Percentiles rank a stretch among this genome's conserved stretches.
Evolutionary conservation across 352 stramenopile genomes (phyloP).

Genomic region (Plasmopara viticola): DNA sequence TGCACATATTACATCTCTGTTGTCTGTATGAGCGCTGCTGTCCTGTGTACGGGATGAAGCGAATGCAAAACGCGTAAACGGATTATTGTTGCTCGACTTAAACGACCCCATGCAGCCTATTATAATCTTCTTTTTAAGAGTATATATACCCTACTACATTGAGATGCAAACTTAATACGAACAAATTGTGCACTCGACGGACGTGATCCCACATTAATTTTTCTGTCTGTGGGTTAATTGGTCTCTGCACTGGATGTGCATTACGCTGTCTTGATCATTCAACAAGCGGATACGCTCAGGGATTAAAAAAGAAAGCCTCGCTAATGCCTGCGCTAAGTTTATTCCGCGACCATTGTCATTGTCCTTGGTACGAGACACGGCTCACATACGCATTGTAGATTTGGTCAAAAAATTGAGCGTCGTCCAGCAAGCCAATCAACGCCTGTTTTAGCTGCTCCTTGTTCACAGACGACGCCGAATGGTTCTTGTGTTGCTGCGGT

Average conservation of each 20-base stretch:
- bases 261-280: constrained; percentile 2
- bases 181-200: constrained; percentile 14
- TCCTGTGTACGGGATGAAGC: constrained; percentile 5
- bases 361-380: constrained; percentile 47
- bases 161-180: too few relatives aligned
- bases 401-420: constrained; percentile 82
- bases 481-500: constrained; percentile 26
- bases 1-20: constrained; percentile 10
- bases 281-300: neutral
- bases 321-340: constrained; percentile 23
- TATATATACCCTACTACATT: too few relatives aligned
- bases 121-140: too few relatives aligned
- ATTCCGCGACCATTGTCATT: constrained; percentile 17
- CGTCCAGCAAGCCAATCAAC: constrained; percentile 70
- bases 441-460: constrained; percentile 86
- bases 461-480: constrained; percentile 33
- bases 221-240: constrained; percentile 14
- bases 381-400: constrained; percentile 83
- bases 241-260: constrained; percentile 10
- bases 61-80: constrained; percentile 62
- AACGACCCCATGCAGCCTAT: constrained; percentile 9
- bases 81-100: constrained; percentile 31
- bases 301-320: constrained; percentile 2
- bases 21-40: constrained; percentile 7
- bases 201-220: constrained; percentile 19